phyloP scores from a whole-genome alignment of 2,329 filamentous ascomycete genomes.

The Epichloe hybrida region DNA sequence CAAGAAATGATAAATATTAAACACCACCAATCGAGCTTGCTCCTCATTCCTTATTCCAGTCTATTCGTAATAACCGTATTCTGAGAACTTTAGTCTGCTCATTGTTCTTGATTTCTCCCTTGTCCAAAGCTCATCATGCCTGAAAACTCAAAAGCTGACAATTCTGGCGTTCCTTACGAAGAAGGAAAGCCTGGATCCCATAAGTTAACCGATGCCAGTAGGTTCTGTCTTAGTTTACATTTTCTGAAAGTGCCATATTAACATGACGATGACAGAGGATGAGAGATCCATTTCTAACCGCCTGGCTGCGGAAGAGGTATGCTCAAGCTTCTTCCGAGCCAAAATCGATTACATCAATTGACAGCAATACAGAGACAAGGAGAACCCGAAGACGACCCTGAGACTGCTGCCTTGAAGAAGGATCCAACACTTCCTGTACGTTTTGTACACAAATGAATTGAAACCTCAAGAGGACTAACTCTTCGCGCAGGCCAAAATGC shows the following conservation, averaged over 20 bases:
- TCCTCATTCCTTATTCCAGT: not conserved
- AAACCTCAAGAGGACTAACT: not conserved
- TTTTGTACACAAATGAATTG: not conserved
- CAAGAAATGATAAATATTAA: not conserved
- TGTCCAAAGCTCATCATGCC: slow-evolving; percentile 16
- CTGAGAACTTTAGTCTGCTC: not conserved
- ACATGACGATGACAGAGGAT: slow-evolving; percentile 39
- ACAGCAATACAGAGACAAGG: slow-evolving; percentile 19
- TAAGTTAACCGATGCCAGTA: slow-evolving; percentile 58
- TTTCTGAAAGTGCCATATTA: not conserved
- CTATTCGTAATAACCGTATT: not conserved
- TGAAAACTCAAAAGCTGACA: slow-evolving; percentile 52
- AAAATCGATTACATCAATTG: not conserved
- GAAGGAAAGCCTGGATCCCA: slow-evolving; percentile 63
- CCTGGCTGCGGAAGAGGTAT: slow-evolving; percentile 47
- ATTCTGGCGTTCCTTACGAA: slow-evolving; percentile 43
- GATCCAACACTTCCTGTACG: slow-evolving; percentile 48
- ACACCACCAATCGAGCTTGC: not conserved
- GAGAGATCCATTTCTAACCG: slow-evolving; percentile 60
- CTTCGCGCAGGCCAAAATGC: slow-evolving; percentile 39
- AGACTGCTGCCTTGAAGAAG: slow-evolving; percentile 33
- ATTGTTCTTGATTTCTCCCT: no score
- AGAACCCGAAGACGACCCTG: slow-evolving; percentile 30
- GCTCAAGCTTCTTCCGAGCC: slow-evolving; percentile 5
- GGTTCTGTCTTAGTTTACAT: slow-evolving; percentile 9